Percentiles rank a stretch among this genome's conserved stretches.
phyloP scores from a whole-genome alignment of 805 yeast species.

The Gaillardinia entomophila region DNA sequence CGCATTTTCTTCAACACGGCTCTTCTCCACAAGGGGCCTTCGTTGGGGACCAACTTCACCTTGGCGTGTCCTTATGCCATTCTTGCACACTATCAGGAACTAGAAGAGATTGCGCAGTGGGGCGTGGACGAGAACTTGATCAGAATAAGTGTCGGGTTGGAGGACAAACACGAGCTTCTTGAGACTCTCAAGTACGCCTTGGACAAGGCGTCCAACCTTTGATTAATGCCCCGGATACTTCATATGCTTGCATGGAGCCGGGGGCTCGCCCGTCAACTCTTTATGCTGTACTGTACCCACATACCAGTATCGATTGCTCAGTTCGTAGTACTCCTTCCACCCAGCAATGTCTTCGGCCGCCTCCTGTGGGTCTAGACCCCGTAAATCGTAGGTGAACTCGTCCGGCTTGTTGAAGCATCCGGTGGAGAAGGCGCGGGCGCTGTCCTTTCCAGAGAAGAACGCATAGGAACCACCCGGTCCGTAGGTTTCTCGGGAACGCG shows the following conservation, averaged over 20 bases:
- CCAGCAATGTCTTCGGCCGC: slow-evolving; percentile 33
- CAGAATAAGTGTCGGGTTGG: slow-evolving; percentile 82
- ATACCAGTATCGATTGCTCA: slow-evolving; percentile 50
- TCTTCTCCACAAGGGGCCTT: slow-evolving; percentile 78
- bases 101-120: slow-evolving; percentile 74
- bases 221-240: background rate
- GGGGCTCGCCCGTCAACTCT: slow-evolving; percentile 43
- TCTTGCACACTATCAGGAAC: slow-evolving; percentile 76
- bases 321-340: slow-evolving; percentile 51
- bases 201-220: slow-evolving; percentile 10
- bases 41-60: slow-evolving; percentile 85
- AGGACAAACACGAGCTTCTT: slow-evolving; percentile 56
- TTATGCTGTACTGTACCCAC: slow-evolving; percentile 52
- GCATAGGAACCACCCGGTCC: slow-evolving; percentile 56
- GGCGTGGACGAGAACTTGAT: slow-evolving; percentile 77
- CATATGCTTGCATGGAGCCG: slow-evolving; percentile 37
- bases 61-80: slow-evolving; percentile 87
- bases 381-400: slow-evolving; percentile 59
- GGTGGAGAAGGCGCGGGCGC: slow-evolving; percentile 63
- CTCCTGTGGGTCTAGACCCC: slow-evolving; percentile 47
- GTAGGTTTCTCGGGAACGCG: slow-evolving; percentile 43
- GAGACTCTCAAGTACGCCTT: slow-evolving; percentile 48
- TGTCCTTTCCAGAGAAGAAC: slow-evolving; percentile 58
- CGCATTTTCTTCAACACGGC: slow-evolving; percentile 67
- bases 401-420: slow-evolving; percentile 55